Evolutionary conservation across 2,329 filamentous ascomycete genomes (phyloP).

Genomic region (Aspergillus viridinutans): DNA sequence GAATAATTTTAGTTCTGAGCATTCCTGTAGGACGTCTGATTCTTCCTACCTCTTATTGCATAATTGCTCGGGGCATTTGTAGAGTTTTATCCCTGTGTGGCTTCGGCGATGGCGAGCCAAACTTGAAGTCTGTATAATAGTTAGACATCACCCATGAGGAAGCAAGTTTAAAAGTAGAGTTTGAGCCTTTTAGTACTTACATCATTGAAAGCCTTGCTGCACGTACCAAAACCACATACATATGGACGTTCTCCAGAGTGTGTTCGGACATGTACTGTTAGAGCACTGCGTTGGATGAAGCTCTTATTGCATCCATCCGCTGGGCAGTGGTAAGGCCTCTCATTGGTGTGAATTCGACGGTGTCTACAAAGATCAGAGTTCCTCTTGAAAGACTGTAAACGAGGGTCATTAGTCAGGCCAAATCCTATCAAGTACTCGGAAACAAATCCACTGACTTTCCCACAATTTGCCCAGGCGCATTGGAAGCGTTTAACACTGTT

Average conservation of each 20-base stretch:
- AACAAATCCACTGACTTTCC: neutral
- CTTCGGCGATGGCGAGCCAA: slow-evolving; percentile 38
- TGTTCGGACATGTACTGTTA: slow-evolving; percentile 44
- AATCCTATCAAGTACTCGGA: too few relatives aligned
- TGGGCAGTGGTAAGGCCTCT: slow-evolving; percentile 44
- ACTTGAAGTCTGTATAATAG: slow-evolving; percentile 34
- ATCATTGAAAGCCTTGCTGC: slow-evolving; percentile 43
- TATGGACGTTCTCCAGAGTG: slow-evolving; percentile 44
- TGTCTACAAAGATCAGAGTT: slow-evolving; percentile 46
- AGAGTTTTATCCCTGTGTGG: slow-evolving; percentile 37
- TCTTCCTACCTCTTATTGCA: slow-evolving; percentile 35
- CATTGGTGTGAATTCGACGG: slow-evolving; percentile 47
- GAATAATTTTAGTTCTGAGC: neutral
- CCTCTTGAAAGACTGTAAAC: slow-evolving; percentile 43
- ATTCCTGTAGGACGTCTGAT: neutral
- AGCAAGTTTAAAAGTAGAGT: neutral
- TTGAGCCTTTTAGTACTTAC: slow-evolving; percentile 24
- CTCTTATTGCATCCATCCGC: slow-evolving; percentile 44
- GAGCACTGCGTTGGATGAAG: slow-evolving; percentile 46
- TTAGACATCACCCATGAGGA: too few relatives aligned
- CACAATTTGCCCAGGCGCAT: neutral
- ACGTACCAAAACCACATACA: slow-evolving; percentile 40
- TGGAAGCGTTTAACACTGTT: neutral
- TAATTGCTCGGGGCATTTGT: slow-evolving; percentile 38
- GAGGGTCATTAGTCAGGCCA: neutral